Conservation (phyloP, 1,284 basidiomycete genomes). For the Rhodotorula sp. region DNA sequence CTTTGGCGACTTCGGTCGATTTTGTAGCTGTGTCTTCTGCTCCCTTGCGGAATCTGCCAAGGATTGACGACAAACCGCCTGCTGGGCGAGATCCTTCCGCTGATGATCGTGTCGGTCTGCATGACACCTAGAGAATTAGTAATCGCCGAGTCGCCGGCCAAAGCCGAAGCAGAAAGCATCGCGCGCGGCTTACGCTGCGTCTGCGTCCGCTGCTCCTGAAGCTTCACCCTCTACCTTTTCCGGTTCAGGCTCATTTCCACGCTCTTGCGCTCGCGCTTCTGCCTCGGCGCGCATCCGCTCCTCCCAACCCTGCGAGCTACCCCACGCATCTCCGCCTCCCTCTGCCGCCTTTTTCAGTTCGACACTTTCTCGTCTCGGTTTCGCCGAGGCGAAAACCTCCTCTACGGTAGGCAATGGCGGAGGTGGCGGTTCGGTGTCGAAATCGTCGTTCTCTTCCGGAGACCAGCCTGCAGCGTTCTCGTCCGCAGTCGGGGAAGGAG, state of each 20-base stretch:
- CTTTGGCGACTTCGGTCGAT: constrained; percentile 13
- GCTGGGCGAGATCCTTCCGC: not conserved
- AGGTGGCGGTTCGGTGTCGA: not conserved
- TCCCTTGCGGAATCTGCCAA: constrained; percentile 7
- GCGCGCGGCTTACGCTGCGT: not conserved
- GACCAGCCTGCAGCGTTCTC: constrained; percentile 10
- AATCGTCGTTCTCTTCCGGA: constrained; percentile 3
- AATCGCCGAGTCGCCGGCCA: not conserved
- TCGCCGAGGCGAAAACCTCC: constrained; percentile 11
- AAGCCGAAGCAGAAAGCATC: not conserved
- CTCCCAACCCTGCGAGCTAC: constrained; percentile 15
- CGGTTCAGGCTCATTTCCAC: constrained; percentile 1
- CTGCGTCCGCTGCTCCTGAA: not conserved
- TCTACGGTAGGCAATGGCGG: constrained; percentile 14
- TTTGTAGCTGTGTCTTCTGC: constrained; percentile 5
- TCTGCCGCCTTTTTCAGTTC: constrained; percentile 3
- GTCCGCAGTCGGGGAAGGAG: constrained; percentile 8
- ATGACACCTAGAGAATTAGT: not conserved
- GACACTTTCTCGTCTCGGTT: not conserved
- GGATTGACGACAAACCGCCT: constrained; percentile 3
- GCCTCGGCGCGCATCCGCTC: constrained; percentile 8
- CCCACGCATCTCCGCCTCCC: constrained; percentile 27
- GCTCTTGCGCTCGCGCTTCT: constrained; percentile 5
- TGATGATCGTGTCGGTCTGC: too few species aligned
- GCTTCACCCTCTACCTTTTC: constrained; percentile 3